Base-by-base conservation (phyloP, 352 stramenopile species). In the Phytophthora rubi region DNA sequence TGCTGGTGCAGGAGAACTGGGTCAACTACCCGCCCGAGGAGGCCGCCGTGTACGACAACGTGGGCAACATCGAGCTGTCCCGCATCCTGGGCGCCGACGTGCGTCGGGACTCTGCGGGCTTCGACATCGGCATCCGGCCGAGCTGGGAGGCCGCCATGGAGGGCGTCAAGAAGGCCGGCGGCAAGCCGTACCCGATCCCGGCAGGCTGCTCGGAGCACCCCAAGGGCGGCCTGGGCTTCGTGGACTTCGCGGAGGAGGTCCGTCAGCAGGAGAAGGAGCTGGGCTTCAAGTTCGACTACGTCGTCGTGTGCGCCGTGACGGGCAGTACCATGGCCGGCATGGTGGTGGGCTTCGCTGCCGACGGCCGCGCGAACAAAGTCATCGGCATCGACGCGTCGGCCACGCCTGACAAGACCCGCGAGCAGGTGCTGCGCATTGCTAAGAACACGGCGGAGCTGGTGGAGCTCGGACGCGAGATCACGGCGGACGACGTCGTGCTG, bases 261-360 rank as follows among this genome's bases (percentile, higher is more conserved):
- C 72, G 72, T 23, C 37, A 63, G 15, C 72, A 79, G 53, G 72
- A 79, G 62, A 79, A 74, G 51, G 72, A 79, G 45, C 30, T 79
- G 12, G 72, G 72, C 33, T 76, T 79, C 33, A 73, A 73, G 47
- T 79, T 79, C 56, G 72, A 79, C 56, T 79, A 79, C 44, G 60
- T 79, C 42, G 68, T 79, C 49, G 72, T 79, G 45, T 79, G 72
- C 13, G 68, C 72, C 30, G 72, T 79, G 35, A 79, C 72, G n/a
- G 72, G 72, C 44, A 79, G 72, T 45, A 79, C 72, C 8, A 79
- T 79, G 72, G 72, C 55, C 4, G 72, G 72, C n/a, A 79, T 79
- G 72, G 72, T 79, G 21, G 72, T 79, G 13, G 72, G 72, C 15
- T 79, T 79, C 37, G 72, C 72, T 8, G 72, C 62, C 4, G 68